Conservation (phyloP, 345 rosid genomes). For the Eucalyptus curtisii region DNA sequence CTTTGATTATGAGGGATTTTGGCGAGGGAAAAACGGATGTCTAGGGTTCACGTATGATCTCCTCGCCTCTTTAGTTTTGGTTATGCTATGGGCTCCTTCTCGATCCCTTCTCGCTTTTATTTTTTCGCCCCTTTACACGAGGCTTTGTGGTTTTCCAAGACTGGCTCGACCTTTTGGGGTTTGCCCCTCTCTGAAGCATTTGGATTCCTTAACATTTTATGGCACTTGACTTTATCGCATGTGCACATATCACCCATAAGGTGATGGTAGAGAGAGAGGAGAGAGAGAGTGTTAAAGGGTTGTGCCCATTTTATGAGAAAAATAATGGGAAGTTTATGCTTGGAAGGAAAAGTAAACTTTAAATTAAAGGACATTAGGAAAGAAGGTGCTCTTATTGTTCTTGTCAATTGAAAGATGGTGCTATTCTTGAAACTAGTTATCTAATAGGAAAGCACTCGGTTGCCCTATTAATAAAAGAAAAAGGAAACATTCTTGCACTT, state of each 20-base stretch:
- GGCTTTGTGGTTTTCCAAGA: not conserved
- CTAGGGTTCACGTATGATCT: not conserved
- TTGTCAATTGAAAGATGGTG: not conserved
- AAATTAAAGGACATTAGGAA: not conserved
- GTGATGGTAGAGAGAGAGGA: not conserved
- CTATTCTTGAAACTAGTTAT: not conserved
- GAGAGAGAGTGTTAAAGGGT: not conserved
- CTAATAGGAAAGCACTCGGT: not conserved
- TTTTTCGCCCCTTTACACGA: not conserved
- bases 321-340: not conserved
- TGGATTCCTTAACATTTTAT: slow-evolving; percentile 6
- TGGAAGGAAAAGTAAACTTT: not conserved
- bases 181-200: slow-evolving; percentile 33
- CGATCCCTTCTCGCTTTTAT: not conserved
- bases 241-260: not conserved
- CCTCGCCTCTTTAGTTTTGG: not conserved
- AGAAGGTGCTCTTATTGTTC: not conserved
- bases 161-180: not conserved
- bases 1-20: slow-evolving; percentile 5
- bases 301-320: not conserved
- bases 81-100: not conserved
- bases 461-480: not conserved
- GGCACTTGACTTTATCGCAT: not conserved
- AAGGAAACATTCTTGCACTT: not conserved
- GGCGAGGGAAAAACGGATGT: not conserved